Evolutionary conservation across 192 early-diverging fungal genomes (phyloP).

Genomic region (Linnemannia exigua): DNA sequence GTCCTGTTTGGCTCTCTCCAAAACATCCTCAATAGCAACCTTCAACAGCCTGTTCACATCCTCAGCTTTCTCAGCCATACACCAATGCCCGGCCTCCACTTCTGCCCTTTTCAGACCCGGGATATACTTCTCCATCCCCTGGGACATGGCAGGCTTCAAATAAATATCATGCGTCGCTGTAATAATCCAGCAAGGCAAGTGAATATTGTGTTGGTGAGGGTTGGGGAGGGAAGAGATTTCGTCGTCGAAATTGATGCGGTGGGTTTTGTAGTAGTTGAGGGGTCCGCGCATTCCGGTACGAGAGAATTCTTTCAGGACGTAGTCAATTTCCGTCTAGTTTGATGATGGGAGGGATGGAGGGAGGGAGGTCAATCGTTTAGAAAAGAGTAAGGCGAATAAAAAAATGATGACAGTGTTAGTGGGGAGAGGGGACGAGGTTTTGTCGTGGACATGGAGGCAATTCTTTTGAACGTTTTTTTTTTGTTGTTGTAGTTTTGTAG

Average conservation of each 20-base stretch:
- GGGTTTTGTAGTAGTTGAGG: constrained; percentile 60
- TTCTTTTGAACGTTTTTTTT: neutral
- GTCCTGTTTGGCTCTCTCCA: neutral
- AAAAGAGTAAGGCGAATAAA: neutral
- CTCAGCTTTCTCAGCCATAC: constrained; percentile 32
- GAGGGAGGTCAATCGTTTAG: neutral
- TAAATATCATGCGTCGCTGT: constrained; percentile 18
- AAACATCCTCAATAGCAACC: constrained; percentile 30
- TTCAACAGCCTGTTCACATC: constrained; percentile 30
- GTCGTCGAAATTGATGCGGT: constrained; percentile 57
- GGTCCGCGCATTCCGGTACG: constrained; percentile 46
- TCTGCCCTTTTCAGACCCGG: constrained; percentile 21
- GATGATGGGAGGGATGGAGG: neutral
- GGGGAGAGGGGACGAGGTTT: neutral
- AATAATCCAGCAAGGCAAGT: constrained; percentile 31
- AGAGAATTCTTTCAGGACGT: constrained; percentile 39
- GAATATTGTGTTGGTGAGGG: constrained; percentile 1
- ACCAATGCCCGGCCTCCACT: constrained; percentile 29
- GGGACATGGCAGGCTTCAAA: constrained; percentile 19
- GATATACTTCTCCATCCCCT: constrained; percentile 21
- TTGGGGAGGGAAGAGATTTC: constrained; percentile 7
- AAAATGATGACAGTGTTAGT: neutral
- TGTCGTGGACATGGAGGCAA: too few relatives aligned
- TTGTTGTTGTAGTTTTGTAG: neutral
- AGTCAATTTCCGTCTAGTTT: constrained; percentile 34